These are phyloP conservation scores for Wickerhamomyces strasburgensis DNA, from an alignment of 805 yeast species.

Conservation along the genomic window DNA sequence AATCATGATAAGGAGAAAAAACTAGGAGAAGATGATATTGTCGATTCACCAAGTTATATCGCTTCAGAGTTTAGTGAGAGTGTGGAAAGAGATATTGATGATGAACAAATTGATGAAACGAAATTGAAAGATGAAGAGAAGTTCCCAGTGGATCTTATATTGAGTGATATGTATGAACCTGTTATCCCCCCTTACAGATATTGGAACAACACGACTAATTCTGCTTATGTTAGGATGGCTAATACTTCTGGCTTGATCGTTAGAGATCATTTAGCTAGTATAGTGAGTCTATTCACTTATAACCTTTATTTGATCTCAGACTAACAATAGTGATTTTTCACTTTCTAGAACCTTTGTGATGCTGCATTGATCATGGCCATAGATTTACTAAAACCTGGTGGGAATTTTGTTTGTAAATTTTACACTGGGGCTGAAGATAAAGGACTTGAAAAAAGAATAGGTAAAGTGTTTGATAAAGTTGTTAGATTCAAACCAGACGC, in stretches of 20 bases:
- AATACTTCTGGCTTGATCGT: conserved; percentile 82
- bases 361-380: conserved; percentile 80
- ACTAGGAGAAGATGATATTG: conserved; percentile 10
- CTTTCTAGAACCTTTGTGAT: conserved; percentile 67
- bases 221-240: conserved; percentile 84
- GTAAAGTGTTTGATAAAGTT: conserved; percentile 57
- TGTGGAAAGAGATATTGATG: conserved; percentile 8
- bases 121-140: conserved; percentile 3
- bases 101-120: conserved; percentile 6
- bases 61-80: conserved; percentile 24
- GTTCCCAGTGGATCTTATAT: conserved; percentile 55
- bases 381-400: conserved; percentile 64
- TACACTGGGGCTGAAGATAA: conserved; percentile 79
- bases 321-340: conserved; percentile 5
- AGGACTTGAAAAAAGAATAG: conserved; percentile 54
- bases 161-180: conserved; percentile 83
- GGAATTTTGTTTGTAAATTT: conserved; percentile 76
- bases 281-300: conserved; percentile 53
- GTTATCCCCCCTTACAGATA: conserved; percentile 46
- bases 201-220: conserved; percentile 66
- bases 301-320: not conserved
- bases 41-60: conserved; percentile 26
- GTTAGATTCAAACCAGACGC: conserved; percentile 75
- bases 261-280: conserved; percentile 77
- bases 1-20: not conserved